phyloP scores from a whole-genome alignment of 495 filamentous ascomycete species.

The Podospora didyma region DNA sequence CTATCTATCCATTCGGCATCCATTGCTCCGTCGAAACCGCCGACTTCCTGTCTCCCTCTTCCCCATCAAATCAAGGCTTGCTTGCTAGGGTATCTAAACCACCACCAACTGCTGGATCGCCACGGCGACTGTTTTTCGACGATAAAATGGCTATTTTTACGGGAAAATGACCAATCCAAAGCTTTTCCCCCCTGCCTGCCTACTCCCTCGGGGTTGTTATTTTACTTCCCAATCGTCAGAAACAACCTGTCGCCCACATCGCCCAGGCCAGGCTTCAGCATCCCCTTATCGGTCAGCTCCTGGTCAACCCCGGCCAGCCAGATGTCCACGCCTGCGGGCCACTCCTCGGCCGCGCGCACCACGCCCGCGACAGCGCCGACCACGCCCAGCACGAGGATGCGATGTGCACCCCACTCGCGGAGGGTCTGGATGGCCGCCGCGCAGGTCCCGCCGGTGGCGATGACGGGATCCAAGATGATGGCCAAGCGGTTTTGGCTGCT shows the following conservation, averaged over 20 bases:
- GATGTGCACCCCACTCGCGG: conserved; percentile 82
- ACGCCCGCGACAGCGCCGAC: conserved; percentile 67
- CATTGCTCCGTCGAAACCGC: no score
- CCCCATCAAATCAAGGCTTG: no score
- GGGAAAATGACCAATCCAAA: no score
- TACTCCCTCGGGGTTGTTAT: no score
- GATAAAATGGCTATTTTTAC: no score
- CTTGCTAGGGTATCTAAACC: no score
- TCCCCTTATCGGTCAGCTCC: conserved; percentile 67
- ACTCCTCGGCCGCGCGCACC: conserved; percentile 62
- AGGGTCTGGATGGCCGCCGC: conserved; percentile 86
- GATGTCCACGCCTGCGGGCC: conserved; percentile 70
- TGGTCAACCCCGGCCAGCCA: conserved; percentile 80
- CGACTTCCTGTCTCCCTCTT: no score
- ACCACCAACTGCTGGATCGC: no score
- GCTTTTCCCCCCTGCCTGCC: no score
- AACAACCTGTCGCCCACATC: conserved; percentile 93
- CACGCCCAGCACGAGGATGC: conserved; percentile 74
- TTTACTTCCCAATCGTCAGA: conserved; percentile 88
- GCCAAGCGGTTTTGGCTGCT: no score
- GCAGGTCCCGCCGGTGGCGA: conserved; percentile 88
- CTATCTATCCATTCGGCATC: no score
- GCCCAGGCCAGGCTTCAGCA: conserved; percentile 87
- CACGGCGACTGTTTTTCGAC: no score
- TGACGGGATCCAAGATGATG: conserved; percentile 85